Conservation (phyloP, 1,284 basidiomycete species). For the Hemileia vastatrix region DNA sequence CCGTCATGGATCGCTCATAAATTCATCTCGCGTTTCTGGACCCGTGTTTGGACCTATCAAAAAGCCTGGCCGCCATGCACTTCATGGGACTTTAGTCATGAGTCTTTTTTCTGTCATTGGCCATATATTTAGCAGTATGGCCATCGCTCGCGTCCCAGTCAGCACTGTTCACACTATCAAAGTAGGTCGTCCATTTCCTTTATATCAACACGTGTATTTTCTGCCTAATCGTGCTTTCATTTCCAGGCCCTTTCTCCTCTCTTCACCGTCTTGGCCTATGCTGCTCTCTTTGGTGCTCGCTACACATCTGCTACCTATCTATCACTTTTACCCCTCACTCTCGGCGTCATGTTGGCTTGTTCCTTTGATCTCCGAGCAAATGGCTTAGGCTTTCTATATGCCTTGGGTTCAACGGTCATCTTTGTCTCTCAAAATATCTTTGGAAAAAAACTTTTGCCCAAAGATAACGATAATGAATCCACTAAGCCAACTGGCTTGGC, state of each 20-base stretch:
- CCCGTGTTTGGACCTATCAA: constrained; percentile 32
- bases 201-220: neutral
- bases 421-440: constrained; percentile 99
- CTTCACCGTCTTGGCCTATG: constrained; percentile 92
- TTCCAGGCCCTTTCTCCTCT: constrained; percentile 82
- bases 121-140: constrained; percentile 92
- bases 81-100: constrained; percentile 77
- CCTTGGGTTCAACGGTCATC: constrained; percentile 85
- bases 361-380: constrained; percentile 84
- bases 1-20: constrained; percentile 24
- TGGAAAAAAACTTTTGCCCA: constrained; percentile 95
- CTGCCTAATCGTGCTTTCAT: constrained; percentile 6
- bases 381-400: constrained; percentile 69
- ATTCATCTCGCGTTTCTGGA: neutral
- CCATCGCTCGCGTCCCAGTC: constrained; percentile 88
- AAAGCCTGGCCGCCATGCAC: constrained; percentile 60
- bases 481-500: constrained; percentile 47
- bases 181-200: constrained; percentile 50
- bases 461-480: constrained; percentile 44
- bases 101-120: constrained; percentile 85
- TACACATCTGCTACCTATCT: constrained; percentile 86
- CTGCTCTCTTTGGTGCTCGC: constrained; percentile 77
- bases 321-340: constrained; percentile 83
- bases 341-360: constrained; percentile 95
- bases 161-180: constrained; percentile 99